These are phyloP conservation scores for Chalciporus pseudorubinellus DNA, from an alignment of 768 basidiomycete species.

Conservation along the genomic window DNA sequence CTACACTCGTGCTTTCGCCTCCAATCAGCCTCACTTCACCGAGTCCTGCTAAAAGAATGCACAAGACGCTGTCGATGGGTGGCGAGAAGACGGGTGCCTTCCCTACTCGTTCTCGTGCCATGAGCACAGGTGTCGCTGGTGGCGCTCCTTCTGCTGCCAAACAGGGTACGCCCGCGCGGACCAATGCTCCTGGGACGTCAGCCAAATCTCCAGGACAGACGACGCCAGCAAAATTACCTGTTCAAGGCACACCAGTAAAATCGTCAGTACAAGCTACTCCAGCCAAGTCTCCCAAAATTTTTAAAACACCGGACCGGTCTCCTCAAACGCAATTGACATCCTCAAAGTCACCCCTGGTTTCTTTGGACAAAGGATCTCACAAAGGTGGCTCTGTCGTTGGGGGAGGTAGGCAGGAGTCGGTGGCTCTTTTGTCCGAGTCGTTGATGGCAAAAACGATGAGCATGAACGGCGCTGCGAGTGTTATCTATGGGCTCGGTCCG, in stretches of 20 bases:
- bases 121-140: constrained; percentile 15
- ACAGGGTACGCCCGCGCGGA: constrained; percentile 16
- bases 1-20: constrained; percentile 24
- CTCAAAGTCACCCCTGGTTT: constrained; percentile 14
- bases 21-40: constrained; percentile 41
- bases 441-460: constrained; percentile 9
- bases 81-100: background rate
- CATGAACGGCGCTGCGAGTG: constrained; percentile 15
- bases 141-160: constrained; percentile 6
- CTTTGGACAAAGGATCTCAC: constrained; percentile 18
- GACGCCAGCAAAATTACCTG: constrained; percentile 19
- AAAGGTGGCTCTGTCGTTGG: constrained; percentile 19
- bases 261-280: constrained; percentile 19
- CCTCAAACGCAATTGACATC: constrained; percentile 22
- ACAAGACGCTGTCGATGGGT: constrained; percentile 27
- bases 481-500: constrained; percentile 19
- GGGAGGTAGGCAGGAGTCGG: constrained; percentile 16
- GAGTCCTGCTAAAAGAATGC: constrained; percentile 34
- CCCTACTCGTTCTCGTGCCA: constrained; percentile 15
- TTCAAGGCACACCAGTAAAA: constrained; percentile 18
- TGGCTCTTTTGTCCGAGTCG: constrained; percentile 19
- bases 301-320: constrained; percentile 20
- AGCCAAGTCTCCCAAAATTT: constrained; percentile 22
- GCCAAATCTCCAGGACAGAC: constrained; percentile 15
- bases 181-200: constrained; percentile 13